Percentiles rank a stretch among this genome's conserved stretches.
Evolutionary conservation across 2,329 filamentous ascomycete species (phyloP).

Genomic region (Chrysosporium queenslandicum): DNA sequence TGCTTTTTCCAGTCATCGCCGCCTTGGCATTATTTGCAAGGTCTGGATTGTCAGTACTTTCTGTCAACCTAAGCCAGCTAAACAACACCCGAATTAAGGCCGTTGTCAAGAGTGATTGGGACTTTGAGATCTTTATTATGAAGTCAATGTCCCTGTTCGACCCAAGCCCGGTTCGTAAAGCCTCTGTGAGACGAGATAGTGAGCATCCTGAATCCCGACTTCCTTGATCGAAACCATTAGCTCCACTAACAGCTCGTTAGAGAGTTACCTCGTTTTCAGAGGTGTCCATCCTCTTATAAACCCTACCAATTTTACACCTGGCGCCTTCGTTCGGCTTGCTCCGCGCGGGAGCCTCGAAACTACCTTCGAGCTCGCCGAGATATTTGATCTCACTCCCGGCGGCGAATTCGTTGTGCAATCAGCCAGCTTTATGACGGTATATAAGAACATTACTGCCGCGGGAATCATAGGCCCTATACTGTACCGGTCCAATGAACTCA

Average conservation of each 20-base stretch:
- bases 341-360: constrained; percentile 24
- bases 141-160: constrained; percentile 32
- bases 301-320: constrained; percentile 22
- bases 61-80: constrained; percentile 25
- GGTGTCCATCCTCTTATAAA: constrained; percentile 26
- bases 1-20: background rate
- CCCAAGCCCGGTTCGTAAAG: constrained; percentile 27
- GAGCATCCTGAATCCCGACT: background rate
- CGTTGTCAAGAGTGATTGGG: constrained; percentile 28
- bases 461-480: constrained; percentile 46
- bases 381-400: constrained; percentile 34
- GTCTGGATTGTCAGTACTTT: background rate
- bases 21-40: background rate
- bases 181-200: constrained; percentile 25
- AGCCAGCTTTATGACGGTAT: constrained; percentile 45
- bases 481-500: constrained; percentile 51
- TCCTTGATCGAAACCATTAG: background rate
- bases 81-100: constrained; percentile 30
- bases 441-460: constrained; percentile 44
- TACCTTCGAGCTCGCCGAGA: constrained; percentile 29
- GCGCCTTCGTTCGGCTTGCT: constrained; percentile 26
- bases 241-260: constrained; percentile 17
- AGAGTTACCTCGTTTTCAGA: constrained; percentile 24
- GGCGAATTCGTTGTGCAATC: constrained; percentile 49
- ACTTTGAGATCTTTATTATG: constrained; percentile 26